Evolutionary conservation across 306 rosid genomes (phyloP), one percentile per base, ranked within the genome.

Genomic region (Hippophae gyantsensis): DNA sequence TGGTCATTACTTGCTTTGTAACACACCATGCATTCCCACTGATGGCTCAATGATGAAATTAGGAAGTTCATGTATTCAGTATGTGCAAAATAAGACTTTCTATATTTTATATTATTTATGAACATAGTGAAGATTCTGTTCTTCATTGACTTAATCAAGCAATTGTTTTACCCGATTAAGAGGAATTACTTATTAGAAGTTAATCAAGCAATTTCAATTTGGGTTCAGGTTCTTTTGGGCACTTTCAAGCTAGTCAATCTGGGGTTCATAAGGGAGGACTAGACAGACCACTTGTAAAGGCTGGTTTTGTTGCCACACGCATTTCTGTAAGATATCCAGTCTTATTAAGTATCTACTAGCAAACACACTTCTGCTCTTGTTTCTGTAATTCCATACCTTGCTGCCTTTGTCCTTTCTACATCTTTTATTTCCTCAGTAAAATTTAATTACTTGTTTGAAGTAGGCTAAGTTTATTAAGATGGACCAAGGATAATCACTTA

Each of bases 231-330:
- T 90, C 98, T 64, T 90, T 87, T 78, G 98, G 98, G 46, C 92
- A 90, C 76, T 90, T 90, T 71, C 98, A 90, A 74, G 95, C 95
- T 60, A 85, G 96, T 82, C 75, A 85, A 83, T 90, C 98, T 25
- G 86, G 95, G 58, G 98, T 90, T 56, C 96, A 87, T 73, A 92
- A 79, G 78, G 98, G 98, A 64, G 92, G 84, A 61, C 69, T 88
- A 74, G 57, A 68, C 63, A 77, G 64, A 80, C 76, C 98, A 56
- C 83, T 87, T 67, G 98, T 92, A 76, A 92, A 85, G 79, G 96
- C 89, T 55, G 96, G 96, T 44, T 87, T 90, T 74, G 96, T 90
- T 79, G 98, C 96, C 55, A 90, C 98, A 13, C 83, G 95, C 49
- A 87, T 90, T 63, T 90, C 95, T 67, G 98, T 90, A 72, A 81